These are phyloP conservation scores for Leccinellum luteum DNA, from an alignment of 768 basidiomycete species.

Conservation along the genomic window DNA sequence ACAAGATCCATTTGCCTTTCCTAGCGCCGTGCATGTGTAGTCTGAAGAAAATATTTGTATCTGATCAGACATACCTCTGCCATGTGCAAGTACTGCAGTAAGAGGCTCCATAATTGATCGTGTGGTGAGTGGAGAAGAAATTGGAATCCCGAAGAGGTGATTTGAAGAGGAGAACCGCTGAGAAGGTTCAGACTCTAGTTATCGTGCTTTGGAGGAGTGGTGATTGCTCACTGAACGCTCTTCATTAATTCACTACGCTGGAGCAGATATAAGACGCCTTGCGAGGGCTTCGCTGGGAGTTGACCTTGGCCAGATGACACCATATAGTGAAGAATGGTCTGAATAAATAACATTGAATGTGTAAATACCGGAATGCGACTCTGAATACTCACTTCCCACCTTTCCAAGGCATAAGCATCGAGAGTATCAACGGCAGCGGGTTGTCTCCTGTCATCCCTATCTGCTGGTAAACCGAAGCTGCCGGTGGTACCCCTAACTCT, in stretches of 20 bases:
- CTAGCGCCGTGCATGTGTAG: slow-evolving; percentile 36
- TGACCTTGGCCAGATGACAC: slow-evolving; percentile 88
- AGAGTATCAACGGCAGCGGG: slow-evolving; percentile 57
- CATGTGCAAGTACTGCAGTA: slow-evolving; percentile 86
- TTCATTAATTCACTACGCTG: slow-evolving; percentile 87
- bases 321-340: slow-evolving; percentile 99
- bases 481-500: slow-evolving; percentile 61
- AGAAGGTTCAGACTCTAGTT: slow-evolving; percentile 1
- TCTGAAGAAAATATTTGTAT: slow-evolving; percentile 11
- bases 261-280: slow-evolving; percentile 80
- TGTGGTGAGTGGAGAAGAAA: slow-evolving; percentile 94
- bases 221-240: slow-evolving; percentile 50
- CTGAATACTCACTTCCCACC: slow-evolving; percentile 74
- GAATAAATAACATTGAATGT: neutral
- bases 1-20: slow-evolving; percentile 90
- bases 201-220: neutral
- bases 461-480: slow-evolving; percentile 83
- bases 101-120: slow-evolving; percentile 91
- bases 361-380: neutral
- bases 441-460: slow-evolving; percentile 58
- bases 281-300: slow-evolving; percentile 69
- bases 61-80: slow-evolving; percentile 57
- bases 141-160: slow-evolving; percentile 94
- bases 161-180: slow-evolving; percentile 63
- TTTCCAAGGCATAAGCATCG: slow-evolving; percentile 79